These are phyloP conservation scores for Melanomma pulvis-pyrius DNA, from an alignment of 495 filamentous ascomycete genomes.

Conservation along the genomic window DNA sequence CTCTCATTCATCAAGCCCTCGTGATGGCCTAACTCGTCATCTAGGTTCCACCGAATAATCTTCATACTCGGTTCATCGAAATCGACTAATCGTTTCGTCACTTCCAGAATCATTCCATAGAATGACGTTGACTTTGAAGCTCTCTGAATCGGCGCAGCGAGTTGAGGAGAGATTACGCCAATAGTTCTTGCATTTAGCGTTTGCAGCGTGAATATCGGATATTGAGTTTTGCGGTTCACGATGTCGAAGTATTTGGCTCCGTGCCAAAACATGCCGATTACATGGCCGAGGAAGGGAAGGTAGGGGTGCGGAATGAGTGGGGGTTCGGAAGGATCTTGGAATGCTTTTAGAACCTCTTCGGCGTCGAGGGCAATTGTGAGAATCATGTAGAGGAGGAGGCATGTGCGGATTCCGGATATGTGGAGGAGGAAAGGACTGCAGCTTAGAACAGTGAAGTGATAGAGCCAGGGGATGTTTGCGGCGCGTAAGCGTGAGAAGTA, in stretches of 20 bases:
- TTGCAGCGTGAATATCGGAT: conserved; percentile 51
- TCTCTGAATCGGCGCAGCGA: conserved; percentile 51
- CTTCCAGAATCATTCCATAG: conserved; percentile 38
- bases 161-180: conserved; percentile 48
- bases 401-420: background rate
- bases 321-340: conserved; percentile 50
- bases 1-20: conserved; percentile 36
- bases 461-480: conserved; percentile 12
- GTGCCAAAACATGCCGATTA: conserved; percentile 47
- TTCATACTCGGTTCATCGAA: conserved; percentile 37
- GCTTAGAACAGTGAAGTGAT: background rate
- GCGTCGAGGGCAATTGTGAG: conserved; percentile 3
- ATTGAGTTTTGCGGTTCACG: conserved; percentile 8
- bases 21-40: conserved; percentile 20
- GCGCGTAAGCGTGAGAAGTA: background rate
- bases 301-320: conserved; percentile 42
- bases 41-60: conserved; percentile 25
- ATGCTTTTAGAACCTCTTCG: conserved; percentile 8
- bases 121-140: conserved; percentile 48
- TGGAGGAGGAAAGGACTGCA: background rate
- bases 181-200: conserved; percentile 51
- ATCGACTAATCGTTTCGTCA: conserved; percentile 31
- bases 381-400: conserved; percentile 5
- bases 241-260: conserved; percentile 47
- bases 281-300: conserved; percentile 54